Evolutionary conservation across 2,329 filamentous ascomycete genomes (phyloP), one percentile per base, ranked within the genome.

Genomic region (Aspergillus brasiliensis): DNA sequence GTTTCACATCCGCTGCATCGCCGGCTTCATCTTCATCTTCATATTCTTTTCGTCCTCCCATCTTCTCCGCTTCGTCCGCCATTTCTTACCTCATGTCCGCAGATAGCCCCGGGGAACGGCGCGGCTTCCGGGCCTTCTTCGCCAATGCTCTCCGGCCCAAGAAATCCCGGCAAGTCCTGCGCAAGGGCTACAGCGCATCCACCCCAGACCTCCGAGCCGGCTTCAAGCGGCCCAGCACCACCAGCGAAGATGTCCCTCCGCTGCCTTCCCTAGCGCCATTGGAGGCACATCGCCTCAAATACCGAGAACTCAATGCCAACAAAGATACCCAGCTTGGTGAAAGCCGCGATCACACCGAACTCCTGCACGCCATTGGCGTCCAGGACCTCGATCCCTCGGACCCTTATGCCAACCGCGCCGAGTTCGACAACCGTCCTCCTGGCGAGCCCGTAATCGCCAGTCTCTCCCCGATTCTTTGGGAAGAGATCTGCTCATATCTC

Each of bases 401-500:
- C 25, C 57, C 60, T 7, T 53, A 62, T 37, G 59, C 34, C 38
- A 21, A 54, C 10, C 55, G 65, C 15, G 21, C 56, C 10, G 46
- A 67, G 7, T 55, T 67, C 57, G 71, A 65, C 48, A 62, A 58
- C 59, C 71, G 69, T 56, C 65, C 70, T 3, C 74, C 71, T 2
- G 77, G 66, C 7, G 81, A 84, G 56, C 65, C 65, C 6, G 68
- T 79, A 15, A 75, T 86, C 34, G 77, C 77, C 1, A 80, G 75
- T 44, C 68, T 86, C 13, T 71, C 82, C 3, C 62, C 73, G 1
- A 68, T 71, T 3, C 60, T 84, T 3, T 86, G 84, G 84, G 67
- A 70, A 7, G 61, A 62, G 3, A 77, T 85, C 40, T 71, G 77
- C 11, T 69, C 66, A 8, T 76, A 76, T 58, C 67, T 85, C 17